Percentiles rank a stretch among this genome's conserved stretches.
These are phyloP conservation scores for Murraya paniculata DNA, from an alignment of 345 rosid species.

Conservation along the genomic window DNA sequence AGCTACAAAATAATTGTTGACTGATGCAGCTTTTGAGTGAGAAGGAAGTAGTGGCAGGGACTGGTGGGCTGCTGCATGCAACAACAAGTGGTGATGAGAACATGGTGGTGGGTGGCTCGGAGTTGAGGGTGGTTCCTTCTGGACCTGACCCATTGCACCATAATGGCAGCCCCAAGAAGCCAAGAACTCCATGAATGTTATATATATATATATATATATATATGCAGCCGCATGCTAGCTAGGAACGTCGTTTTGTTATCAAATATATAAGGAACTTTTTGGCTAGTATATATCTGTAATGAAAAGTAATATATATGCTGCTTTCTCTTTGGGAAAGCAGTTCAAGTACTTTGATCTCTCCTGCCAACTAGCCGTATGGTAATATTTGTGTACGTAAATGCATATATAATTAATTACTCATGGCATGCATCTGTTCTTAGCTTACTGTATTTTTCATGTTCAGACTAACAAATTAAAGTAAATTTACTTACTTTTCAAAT, in stretches of 20 bases:
- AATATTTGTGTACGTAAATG: too few species aligned
- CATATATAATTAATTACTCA: too few species aligned
- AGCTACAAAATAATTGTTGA: too few species aligned
- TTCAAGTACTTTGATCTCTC: too few species aligned
- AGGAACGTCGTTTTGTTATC: background rate
- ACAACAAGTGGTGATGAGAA: background rate
- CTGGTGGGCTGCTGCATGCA: background rate
- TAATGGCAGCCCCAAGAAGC: conserved; percentile 36
- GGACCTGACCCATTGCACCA: conserved; percentile 58
- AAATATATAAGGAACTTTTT: background rate
- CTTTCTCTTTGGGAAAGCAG: too few species aligned
- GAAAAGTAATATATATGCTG: too few species aligned
- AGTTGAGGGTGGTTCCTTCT: conserved; percentile 34
- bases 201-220: background rate
- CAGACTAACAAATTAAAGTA: too few species aligned
- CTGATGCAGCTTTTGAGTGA: conserved; percentile 1
- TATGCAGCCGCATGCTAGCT: background rate
- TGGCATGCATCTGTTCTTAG: too few species aligned
- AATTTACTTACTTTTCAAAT: too few species aligned
- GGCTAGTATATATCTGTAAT: background rate
- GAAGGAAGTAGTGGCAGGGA: conserved; percentile 9
- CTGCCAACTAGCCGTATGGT: too few species aligned
- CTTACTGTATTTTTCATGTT: too few species aligned
- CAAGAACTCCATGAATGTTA: conserved; percentile 30
- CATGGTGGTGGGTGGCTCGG: conserved; percentile 15